Evolutionary conservation across 1,139 yeast genomes (phyloP).

Genomic region (Arxiozyma bovina): DNA sequence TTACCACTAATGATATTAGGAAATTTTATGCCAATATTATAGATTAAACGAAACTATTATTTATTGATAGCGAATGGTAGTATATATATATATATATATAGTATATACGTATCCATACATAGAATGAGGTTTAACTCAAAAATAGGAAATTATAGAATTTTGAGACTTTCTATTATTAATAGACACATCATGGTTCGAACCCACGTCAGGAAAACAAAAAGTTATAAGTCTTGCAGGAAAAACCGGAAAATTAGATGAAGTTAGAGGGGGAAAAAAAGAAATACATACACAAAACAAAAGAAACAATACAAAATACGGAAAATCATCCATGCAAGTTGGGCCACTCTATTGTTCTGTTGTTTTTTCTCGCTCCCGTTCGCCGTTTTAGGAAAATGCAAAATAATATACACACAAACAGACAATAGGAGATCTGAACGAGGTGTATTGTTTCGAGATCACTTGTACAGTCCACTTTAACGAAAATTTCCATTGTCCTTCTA

Average conservation of each 20-base stretch:
- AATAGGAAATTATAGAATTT: too few species aligned
- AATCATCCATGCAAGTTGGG: not conserved
- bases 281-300: not conserved
- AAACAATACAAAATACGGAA: not conserved
- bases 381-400: too few species aligned
- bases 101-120: too few species aligned
- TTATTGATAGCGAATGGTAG: too few species aligned
- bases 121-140: too few species aligned
- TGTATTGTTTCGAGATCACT: too few species aligned
- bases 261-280: not conserved
- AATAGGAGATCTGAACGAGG: too few species aligned
- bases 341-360: not conserved
- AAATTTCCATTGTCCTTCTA: too few species aligned
- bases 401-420: not conserved
- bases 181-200: not conserved
- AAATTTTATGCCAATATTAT: conserved; percentile 60
- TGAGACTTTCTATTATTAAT: not conserved
- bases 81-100: too few species aligned
- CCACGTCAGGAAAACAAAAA: not conserved
- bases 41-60: not conserved
- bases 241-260: not conserved
- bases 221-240: too few species aligned
- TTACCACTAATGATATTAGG: conserved; percentile 96
- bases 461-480: too few species aligned
- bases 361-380: too few species aligned